Evolutionary conservation across 208 protist species (phyloP).

Genomic region (Trypanosoma conorhini): DNA sequence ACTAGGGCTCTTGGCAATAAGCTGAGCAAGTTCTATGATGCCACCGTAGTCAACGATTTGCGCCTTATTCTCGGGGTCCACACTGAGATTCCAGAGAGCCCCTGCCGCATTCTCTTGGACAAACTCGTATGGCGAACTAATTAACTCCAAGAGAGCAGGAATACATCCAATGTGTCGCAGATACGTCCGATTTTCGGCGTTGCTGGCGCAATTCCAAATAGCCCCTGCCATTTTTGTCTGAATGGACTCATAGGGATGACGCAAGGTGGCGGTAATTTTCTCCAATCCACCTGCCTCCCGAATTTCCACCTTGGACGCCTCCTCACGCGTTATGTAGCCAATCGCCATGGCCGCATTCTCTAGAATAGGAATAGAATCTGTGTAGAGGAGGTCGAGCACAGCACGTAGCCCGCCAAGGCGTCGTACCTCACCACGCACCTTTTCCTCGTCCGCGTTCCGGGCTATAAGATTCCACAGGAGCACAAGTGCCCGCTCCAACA

Average conservation of each 20-base stretch:
- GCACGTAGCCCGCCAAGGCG: conserved; percentile 81
- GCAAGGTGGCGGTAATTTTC: conserved; percentile 89
- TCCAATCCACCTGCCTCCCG: conserved; percentile 88
- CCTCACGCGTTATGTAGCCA: conserved; percentile 93
- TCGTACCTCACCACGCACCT: conserved; percentile 66
- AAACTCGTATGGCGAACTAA: conserved; percentile 72
- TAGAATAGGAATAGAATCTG: conserved; percentile 87
- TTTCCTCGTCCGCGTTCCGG: conserved; percentile 53
- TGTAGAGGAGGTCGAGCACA: conserved; percentile 89
- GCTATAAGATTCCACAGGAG: conserved; percentile 87
- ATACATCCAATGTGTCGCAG: conserved; percentile 89
- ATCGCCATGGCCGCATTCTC: conserved; percentile 94
- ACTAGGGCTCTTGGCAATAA: conserved; percentile 68
- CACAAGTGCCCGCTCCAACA: conserved; percentile 89
- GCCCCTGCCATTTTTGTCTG: conserved; percentile 93
- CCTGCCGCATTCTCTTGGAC: conserved; percentile 92
- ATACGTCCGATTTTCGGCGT: conserved; percentile 85
- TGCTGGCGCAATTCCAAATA: conserved; percentile 94
- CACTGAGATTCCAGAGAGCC: conserved; percentile 92
- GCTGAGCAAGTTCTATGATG: conserved; percentile 70
- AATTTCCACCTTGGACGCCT: conserved; percentile 87
- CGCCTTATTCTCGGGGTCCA: conserved; percentile 91
- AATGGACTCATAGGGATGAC: conserved; percentile 89
- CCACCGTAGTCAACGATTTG: conserved; percentile 91
- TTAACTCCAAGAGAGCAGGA: conserved; percentile 78